phyloP scores from a whole-genome alignment of 2,329 filamentous ascomycete species.

The Bimuria novae-zelandiae region DNA sequence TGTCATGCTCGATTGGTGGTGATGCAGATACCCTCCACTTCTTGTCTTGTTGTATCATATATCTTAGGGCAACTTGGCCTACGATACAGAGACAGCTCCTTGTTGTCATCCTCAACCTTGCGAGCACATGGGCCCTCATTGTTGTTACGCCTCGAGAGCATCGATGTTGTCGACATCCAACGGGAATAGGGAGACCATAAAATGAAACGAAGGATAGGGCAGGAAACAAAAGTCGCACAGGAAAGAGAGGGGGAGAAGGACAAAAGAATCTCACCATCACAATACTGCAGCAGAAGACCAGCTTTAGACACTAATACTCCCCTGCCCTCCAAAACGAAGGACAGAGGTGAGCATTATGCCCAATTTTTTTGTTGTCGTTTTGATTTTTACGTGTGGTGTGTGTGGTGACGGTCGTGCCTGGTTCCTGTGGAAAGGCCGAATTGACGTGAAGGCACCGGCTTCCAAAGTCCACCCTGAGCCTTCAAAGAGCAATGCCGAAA shows the following conservation, averaged over 20 bases:
- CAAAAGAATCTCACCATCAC: conserved; percentile 13
- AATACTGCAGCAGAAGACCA: not conserved
- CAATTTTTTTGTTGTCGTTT: conserved; percentile 32
- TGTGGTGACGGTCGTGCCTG: conserved; percentile 28
- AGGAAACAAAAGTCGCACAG: no score
- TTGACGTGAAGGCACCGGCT: conserved; percentile 21
- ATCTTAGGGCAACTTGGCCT: no score
- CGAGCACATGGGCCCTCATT: no score
- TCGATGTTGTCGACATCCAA: no score
- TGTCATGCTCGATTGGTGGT: no score
- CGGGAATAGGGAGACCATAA: not conserved
- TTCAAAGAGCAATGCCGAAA: conserved; percentile 20
- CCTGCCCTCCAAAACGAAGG: conserved; percentile 11
- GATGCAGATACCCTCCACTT: no score
- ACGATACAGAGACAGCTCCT: no score
- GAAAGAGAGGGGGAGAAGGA: no score
- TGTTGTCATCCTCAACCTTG: no score
- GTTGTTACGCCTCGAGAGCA: no score
- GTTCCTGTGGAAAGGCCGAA: conserved; percentile 23
- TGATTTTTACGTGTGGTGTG: conserved; percentile 20
- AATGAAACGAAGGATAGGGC: no score
- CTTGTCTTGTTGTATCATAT: no score
- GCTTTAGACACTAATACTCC: conserved; percentile 37
- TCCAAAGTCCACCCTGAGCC: conserved; percentile 22
- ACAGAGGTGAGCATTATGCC: conserved; percentile 38